Evolutionary conservation across 2,329 filamentous ascomycete species (phyloP).

Genomic region (Penicillium sclerotiorum): DNA sequence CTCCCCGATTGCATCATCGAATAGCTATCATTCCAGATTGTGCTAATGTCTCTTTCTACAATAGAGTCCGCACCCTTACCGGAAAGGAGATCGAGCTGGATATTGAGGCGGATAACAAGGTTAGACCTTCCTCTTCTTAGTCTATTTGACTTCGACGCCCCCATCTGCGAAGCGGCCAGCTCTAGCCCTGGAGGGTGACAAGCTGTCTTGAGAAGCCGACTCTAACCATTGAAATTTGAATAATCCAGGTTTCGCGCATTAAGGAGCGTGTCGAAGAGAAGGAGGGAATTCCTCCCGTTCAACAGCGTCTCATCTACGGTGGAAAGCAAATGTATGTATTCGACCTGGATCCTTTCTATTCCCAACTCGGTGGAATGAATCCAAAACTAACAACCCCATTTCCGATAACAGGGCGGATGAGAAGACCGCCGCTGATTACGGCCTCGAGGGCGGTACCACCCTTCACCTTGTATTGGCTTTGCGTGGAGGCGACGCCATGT

Average conservation of each 20-base stretch:
- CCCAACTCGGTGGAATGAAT: no score
- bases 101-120: conserved; percentile 92
- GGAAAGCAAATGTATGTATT: conserved; percentile 89
- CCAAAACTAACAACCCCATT: background rate
- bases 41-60: conserved; percentile 11
- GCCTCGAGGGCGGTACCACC: conserved; percentile 87
- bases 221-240: background rate
- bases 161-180: background rate
- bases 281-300: conserved; percentile 94
- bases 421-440: conserved; percentile 88
- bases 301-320: conserved; percentile 93
- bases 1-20: conserved; percentile 22
- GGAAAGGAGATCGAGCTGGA: conserved; percentile 99
- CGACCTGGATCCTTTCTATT: background rate
- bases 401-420: conserved; percentile 76
- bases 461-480: conserved; percentile 94
- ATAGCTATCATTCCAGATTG: conserved; percentile 12
- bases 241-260: conserved; percentile 80
- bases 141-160: background rate
- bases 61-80: conserved; percentile 92
- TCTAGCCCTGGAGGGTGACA: no score
- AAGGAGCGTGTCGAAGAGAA: conserved; percentile 99
- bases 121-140: conserved; percentile 37
- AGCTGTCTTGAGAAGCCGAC: background rate
- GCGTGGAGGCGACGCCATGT: conserved; percentile 58